Base-by-base conservation (phyloP, 176 grass and related monocot genomes). In the Miscanthus lutarioriparius region DNA sequence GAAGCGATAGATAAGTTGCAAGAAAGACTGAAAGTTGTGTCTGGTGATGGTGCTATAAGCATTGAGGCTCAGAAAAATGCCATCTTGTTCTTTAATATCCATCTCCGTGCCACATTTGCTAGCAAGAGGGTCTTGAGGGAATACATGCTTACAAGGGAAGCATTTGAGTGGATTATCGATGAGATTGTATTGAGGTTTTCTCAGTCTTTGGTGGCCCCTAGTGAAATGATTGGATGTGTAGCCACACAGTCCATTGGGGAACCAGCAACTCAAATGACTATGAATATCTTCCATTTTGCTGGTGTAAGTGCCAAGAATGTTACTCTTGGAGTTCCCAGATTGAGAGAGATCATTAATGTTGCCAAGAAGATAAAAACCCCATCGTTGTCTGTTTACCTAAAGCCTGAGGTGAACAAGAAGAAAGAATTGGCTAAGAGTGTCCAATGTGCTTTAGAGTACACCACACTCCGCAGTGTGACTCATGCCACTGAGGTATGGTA, bases 161-260 rank as follows among this genome's bases (percentile, higher is more conserved):
- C 96, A 83, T 98, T 98, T 92, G 96, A 98, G 75, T 98, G 96
- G 96, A 87, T 98, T 81, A 85, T 98, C 27, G 96, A 91, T 81
- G 96, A 95, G 87, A 95, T 98, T 64, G 89, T 87, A 33, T 98
- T 87, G 6, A 90, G 89, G 72, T 98, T 98, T 82, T 87, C 95
- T 41, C 93, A 98, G 72, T 95, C 93, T 80, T 70, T 93, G 77
- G 91, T 98, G 38, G 93, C 96, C 30, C 93, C 96, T 41, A 91
- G 96, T 82, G 96, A 98, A 88, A 98, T 95, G 96, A 94, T 98
- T 82, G 96, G 96, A 44, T 98, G 96, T 89, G 91, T 98, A 28
- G 96, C 96, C 61, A 93, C 96, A 3, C 96, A 98, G 69, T 98
- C 93, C 48, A 95, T 98, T 89, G 96, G 96, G 37, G 96, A 98